Evolutionary conservation across 208 protist species (phyloP).

Genomic region (Acanthamoeba culbertsoni): DNA sequence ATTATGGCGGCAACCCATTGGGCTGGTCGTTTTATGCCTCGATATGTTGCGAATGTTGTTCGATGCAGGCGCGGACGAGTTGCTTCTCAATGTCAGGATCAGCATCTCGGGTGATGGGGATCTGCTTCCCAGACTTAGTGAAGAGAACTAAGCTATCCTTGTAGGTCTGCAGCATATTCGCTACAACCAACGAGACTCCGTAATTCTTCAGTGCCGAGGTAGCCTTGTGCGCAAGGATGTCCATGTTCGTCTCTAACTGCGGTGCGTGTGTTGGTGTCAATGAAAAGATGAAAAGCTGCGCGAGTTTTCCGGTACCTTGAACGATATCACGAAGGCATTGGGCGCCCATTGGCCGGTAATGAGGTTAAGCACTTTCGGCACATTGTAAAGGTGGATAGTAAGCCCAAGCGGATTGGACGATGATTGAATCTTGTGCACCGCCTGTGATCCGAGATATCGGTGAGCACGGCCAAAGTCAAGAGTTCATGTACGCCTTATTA

Average conservation of each 20-base stretch:
- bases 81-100: background rate
- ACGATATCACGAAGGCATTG: conserved; percentile 57
- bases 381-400: conserved; percentile 41
- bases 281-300: too few relatives aligned
- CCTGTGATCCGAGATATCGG: too few relatives aligned
- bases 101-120: background rate
- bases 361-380: conserved; percentile 63
- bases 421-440: conserved; percentile 74
- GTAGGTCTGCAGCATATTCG: background rate
- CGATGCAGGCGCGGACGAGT: background rate
- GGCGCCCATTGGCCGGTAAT: conserved; percentile 45
- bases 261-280: too few relatives aligned
- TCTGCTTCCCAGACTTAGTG: background rate
- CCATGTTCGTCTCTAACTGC: background rate
- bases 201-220: background rate
- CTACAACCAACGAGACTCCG: background rate
- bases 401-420: background rate
- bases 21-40: too few relatives aligned
- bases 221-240: background rate
- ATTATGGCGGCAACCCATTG: too few relatives aligned
- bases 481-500: background rate
- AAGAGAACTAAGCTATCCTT: background rate
- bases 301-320: too few relatives aligned
- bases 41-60: background rate
- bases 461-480: background rate